phyloP scores from a whole-genome alignment of 305 asterid species.

The Fraxinus xanthoxyloides region DNA sequence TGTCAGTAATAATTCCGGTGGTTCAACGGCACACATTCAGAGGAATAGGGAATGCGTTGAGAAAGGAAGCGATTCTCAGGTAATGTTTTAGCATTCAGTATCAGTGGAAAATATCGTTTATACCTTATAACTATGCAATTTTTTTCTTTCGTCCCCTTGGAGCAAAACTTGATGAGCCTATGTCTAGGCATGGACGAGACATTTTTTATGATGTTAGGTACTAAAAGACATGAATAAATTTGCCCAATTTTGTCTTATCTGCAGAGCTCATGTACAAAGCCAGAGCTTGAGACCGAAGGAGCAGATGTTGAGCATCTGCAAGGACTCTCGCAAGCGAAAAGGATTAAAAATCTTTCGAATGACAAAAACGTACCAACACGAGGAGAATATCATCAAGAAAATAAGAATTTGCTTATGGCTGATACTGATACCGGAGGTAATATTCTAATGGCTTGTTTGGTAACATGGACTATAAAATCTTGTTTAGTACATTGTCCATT shows the following conservation, averaged over 20 bases:
- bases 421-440: conserved; percentile 43
- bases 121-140: neutral
- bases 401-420: conserved; percentile 24
- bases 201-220: neutral
- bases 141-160: neutral
- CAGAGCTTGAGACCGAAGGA: conserved; percentile 53
- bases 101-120: neutral
- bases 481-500: neutral
- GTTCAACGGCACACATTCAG: conserved; percentile 39
- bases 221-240: neutral
- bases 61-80: conserved; percentile 90
- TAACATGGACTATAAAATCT: neutral
- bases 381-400: conserved; percentile 33
- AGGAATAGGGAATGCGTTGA: conserved; percentile 48
- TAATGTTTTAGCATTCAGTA: conserved; percentile 11
- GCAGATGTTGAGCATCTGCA: conserved; percentile 32
- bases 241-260: conserved; percentile 14
- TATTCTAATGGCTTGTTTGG: neutral
- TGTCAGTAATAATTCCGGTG: conserved; percentile 47
- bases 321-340: conserved; percentile 34
- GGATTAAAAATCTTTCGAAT: conserved; percentile 27
- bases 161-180: neutral
- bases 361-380: conserved; percentile 26
- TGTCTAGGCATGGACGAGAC: neutral
- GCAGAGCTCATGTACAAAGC: conserved; percentile 88